Percentiles rank a stretch among this genome's conserved stretches.
Evolutionary conservation across 2,329 filamentous ascomycete species (phyloP).

Genomic region (Fusarium lateritium): DNA sequence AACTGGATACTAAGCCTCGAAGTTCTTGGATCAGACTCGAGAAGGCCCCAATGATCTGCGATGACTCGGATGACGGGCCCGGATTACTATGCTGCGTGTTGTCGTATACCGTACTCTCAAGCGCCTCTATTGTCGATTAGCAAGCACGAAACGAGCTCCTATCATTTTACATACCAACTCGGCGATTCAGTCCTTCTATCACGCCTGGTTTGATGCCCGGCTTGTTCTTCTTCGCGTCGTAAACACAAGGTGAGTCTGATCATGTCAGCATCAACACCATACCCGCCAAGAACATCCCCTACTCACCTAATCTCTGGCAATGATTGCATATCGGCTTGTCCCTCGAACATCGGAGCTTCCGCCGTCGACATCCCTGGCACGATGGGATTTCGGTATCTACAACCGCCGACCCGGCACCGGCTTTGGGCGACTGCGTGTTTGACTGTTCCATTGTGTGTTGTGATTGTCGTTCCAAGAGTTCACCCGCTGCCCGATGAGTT

Average conservation of each 20-base stretch:
- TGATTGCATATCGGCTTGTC: constrained; percentile 43
- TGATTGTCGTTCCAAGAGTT: constrained; percentile 3
- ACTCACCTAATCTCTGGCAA: constrained; percentile 37
- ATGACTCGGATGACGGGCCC: constrained; percentile 8
- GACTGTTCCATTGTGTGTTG: constrained; percentile 7
- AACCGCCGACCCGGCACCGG: background rate
- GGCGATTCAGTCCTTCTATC: constrained; percentile 30
- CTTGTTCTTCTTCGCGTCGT: constrained; percentile 37
- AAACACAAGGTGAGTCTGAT: constrained; percentile 32
- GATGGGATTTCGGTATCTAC: constrained; percentile 30
- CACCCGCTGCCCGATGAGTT: constrained; percentile 37
- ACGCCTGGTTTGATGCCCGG: constrained; percentile 37
- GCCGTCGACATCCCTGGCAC: constrained; percentile 43
- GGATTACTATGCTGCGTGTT: background rate
- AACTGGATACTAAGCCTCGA: constrained; percentile 23
- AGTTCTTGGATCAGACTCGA: constrained; percentile 39
- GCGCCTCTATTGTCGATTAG: constrained; percentile 26
- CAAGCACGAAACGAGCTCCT: background rate
- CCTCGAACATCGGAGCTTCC: constrained; percentile 42
- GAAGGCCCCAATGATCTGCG: constrained; percentile 34
- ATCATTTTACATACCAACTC: constrained; percentile 26
- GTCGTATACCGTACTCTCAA: constrained; percentile 36
- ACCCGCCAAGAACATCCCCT: fast-evolving
- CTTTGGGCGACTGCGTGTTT: constrained; percentile 4
- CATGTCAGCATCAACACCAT: background rate